Evolutionary conservation across 169 alveolate species (phyloP), one percentile per base, ranked within the genome.

Genomic region (Ichthyophthirius multifiliis): DNA sequence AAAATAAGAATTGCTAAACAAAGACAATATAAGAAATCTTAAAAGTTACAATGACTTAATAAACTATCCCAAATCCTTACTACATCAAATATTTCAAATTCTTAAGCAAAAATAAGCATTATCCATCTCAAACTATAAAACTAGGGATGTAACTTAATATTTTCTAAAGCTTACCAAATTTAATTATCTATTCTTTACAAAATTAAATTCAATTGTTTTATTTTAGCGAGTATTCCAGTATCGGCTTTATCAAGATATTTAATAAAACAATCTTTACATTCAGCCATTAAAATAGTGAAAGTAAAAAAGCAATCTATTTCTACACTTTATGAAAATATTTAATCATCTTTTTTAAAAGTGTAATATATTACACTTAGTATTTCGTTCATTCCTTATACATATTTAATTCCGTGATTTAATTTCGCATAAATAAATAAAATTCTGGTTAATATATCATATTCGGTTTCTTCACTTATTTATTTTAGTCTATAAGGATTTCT

Each of bases 351-450:
- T 39, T 73, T 80, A 41, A 94, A 84, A 16, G 90, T 85, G 46
- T 78, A 91, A 75, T 94, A 93, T 37, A 96, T 75, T 34, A 94
- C 89, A 32, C 97, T 97, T 34, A 96, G 81, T 20, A 96, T 67
- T 75, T 96, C 98, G 82, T 96, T 94, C 97, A 96, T 96, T 73
- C 98, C 98, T 74, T 94, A 86, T 16, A 92, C 96, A 74, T 94
- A 94, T 32, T 86, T 84, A 18, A 92, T 88, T 67, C 94, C 96
- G 15, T 95, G 94, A 76, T 93, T 92, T 65, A 90, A 85, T 64
- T 84, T 91, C 1, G 97, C 96, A 85, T 93, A 94, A 30, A 94
- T 86, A 71, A 94, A 96, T 41, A 96, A 79, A 5, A 96, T 89
- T 46, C 97, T 79, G 15, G 90, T 76, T 62, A 94, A 62, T 65